Percentiles rank a stretch among this genome's conserved stretches.
Evolutionary conservation across 306 rosid genomes (phyloP).

Genomic region (Begonia peltatifolia): DNA sequence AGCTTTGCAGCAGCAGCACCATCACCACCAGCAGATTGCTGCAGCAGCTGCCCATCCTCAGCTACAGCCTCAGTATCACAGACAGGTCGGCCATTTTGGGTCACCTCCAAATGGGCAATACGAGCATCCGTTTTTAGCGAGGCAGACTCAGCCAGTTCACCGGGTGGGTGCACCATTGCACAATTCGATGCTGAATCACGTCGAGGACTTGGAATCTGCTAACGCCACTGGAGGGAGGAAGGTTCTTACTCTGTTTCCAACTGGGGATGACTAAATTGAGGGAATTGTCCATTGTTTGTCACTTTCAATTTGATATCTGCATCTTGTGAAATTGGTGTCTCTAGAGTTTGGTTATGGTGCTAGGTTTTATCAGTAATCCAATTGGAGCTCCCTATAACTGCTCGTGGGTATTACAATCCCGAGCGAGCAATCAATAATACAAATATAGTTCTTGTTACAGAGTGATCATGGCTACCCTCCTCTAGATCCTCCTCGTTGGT

Average conservation of each 20-base stretch:
- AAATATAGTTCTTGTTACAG: too few relatives aligned
- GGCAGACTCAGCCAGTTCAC: constrained; percentile 56
- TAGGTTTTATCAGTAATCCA: too few relatives aligned
- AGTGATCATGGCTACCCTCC: too few relatives aligned
- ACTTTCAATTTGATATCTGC: background rate
- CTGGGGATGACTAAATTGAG: constrained; percentile 71
- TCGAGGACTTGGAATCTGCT: constrained; percentile 73
- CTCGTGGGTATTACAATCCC: too few relatives aligned
- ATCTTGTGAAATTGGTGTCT: background rate
- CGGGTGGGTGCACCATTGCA: constrained; percentile 69
- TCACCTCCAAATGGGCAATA: constrained; percentile 81
- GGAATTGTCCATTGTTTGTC: constrained; percentile 10
- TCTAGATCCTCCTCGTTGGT: too few relatives aligned
- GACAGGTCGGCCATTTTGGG: constrained; percentile 79
- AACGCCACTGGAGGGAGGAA: constrained; percentile 71
- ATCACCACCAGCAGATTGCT: constrained; percentile 48
- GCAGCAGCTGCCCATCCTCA: constrained; percentile 32
- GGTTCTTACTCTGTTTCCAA: constrained; percentile 85
- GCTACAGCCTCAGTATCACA: constrained; percentile 45
- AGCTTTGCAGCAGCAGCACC: constrained; percentile 72
- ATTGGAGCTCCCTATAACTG: too few relatives aligned
- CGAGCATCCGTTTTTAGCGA: constrained; percentile 62
- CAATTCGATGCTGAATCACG: constrained; percentile 34
- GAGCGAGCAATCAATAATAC: too few relatives aligned
- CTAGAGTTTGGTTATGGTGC: too few relatives aligned